Evolutionary conservation across 1,284 basidiomycete species (phyloP), one percentile per base, ranked within the genome.

Genomic region (Irpex lacteus): DNA sequence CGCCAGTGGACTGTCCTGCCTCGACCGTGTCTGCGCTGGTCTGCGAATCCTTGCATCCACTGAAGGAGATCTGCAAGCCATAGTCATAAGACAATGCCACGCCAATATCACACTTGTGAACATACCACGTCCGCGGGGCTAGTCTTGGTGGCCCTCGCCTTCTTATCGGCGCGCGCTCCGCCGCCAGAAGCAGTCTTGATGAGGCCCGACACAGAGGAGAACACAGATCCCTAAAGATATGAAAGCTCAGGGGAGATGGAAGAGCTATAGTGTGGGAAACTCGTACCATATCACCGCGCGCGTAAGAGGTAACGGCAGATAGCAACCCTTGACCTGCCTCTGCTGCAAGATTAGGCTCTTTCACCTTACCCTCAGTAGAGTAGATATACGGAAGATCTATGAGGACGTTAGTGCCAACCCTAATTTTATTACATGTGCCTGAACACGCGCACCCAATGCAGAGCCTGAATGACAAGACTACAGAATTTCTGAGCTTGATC

Each of bases 11-110:
- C 66, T 83, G 78, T 2, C 94, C 94, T n/a, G 87, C 88, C 75
- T 95, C 94, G 61, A 85, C 80, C 0, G 95, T 90, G 75, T 98
- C 95, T 26, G 95, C 96, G 70, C 91, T 93, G 11, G 95, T 98
- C 76, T 98, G 95, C 7, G 87, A 86, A 73, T 98, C 96, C 73
- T 96, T 96, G 77, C 96, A 98, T 2, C 95, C 96, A 70, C 90
- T 90, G 87, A 89, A 96, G 5, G 87, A 89, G 40, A 92, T 91
- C 82, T 84, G 52, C 11, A 64, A 37, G 37, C 47, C 4, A 15
- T 62, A 67, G 47, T 70, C 76, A 56, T 60, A 21, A 57, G 73
- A 61, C 80, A 75, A 66, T 1, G 50, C 26, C 55, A 8, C 32
- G 37, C 44, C 34, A 53, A 1, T 38, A 53, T 59, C n/a, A 81